A percentile compares a stretch with the other conserved stretches of the same genome.
Conservation (phyloP, 192 early-diverging fungal genomes). For the Backusella circina region DNA sequence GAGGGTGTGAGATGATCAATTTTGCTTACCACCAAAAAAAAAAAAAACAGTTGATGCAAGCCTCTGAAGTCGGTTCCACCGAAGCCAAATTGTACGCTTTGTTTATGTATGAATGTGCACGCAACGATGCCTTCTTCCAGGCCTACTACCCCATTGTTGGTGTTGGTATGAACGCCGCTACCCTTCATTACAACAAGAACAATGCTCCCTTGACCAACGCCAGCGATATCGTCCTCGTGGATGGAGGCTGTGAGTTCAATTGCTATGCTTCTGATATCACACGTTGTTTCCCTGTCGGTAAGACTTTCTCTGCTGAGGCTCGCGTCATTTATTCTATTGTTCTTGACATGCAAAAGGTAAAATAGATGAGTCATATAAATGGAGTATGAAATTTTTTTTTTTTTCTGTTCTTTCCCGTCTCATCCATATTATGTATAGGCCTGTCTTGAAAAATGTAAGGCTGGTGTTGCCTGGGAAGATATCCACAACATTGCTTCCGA, state of each 20-base stretch:
- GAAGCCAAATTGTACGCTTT: slow-evolving; percentile 77
- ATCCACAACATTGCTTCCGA: slow-evolving; percentile 71
- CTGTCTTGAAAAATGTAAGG: slow-evolving; percentile 59
- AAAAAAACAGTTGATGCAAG: slow-evolving; percentile 73
- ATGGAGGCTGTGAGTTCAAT: slow-evolving; percentile 78
- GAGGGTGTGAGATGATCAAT: background rate
- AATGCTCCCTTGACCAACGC: slow-evolving; percentile 49
- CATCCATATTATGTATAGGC: slow-evolving; percentile 28
- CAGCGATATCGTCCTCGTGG: slow-evolving; percentile 71
- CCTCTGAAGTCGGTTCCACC: slow-evolving; percentile 55
- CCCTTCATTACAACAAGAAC: slow-evolving; percentile 84
- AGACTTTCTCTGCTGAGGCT: slow-evolving; percentile 66
- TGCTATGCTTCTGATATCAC: slow-evolving; percentile 92
- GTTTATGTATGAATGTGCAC: slow-evolving; percentile 70
- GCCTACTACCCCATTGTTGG: slow-evolving; percentile 88
- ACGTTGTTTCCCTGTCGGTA: slow-evolving; percentile 78
- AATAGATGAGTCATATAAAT: background rate
- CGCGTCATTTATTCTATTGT: slow-evolving; percentile 77
- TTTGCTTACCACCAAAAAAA: no score
- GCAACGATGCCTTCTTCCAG: slow-evolving; percentile 65
- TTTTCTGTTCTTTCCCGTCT: background rate
- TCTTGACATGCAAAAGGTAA: slow-evolving; percentile 73
- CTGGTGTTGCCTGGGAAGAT: slow-evolving; percentile 81
- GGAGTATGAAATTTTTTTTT: background rate
- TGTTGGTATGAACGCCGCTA: slow-evolving; percentile 68